phyloP scores from a whole-genome alignment of 805 yeast species.

The Starmerella apicola region DNA sequence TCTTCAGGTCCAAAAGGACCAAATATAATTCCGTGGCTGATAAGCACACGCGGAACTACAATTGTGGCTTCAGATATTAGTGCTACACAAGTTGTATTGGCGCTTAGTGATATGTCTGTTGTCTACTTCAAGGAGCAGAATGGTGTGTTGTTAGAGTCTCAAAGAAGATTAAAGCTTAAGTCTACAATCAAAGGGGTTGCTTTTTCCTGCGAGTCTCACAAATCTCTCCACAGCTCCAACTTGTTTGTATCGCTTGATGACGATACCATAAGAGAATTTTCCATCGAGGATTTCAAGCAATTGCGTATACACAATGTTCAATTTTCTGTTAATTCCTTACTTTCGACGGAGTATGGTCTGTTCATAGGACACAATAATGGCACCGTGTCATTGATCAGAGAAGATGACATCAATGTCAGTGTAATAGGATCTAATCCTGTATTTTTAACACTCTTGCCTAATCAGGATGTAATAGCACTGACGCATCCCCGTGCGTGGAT shows the following conservation, averaged over 20 bases:
- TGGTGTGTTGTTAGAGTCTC: slow-evolving; percentile 60
- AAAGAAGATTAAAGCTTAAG: slow-evolving; percentile 42
- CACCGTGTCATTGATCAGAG: neutral
- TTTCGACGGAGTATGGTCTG: slow-evolving; percentile 1
- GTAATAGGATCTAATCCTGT: slow-evolving; percentile 65
- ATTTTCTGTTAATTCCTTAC: neutral
- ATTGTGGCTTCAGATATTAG: slow-evolving; percentile 52
- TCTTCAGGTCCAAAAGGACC: slow-evolving; percentile 18
- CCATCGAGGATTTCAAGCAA: slow-evolving; percentile 4
- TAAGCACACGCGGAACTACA: slow-evolving; percentile 58
- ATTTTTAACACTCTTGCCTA: slow-evolving; percentile 31
- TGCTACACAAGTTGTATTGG: slow-evolving; percentile 54
- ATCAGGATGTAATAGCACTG: slow-evolving; percentile 33
- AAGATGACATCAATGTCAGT: slow-evolving; percentile 38
- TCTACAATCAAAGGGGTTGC: slow-evolving; percentile 22
- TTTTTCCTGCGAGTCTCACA: slow-evolving; percentile 38
- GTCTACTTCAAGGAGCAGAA: slow-evolving; percentile 72
- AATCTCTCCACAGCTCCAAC: slow-evolving; percentile 39
- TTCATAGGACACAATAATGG: slow-evolving; percentile 14
- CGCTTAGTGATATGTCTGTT: slow-evolving; percentile 58
- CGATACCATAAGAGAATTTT: slow-evolving; percentile 46
- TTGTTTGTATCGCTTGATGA: slow-evolving; percentile 65
- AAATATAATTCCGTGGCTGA: slow-evolving; percentile 56
- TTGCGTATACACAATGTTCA: neutral
- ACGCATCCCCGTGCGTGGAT: slow-evolving; percentile 49